Evolutionary conservation across 2,329 filamentous ascomycete species (phyloP).

Genomic region (Cytospora piceae): DNA sequence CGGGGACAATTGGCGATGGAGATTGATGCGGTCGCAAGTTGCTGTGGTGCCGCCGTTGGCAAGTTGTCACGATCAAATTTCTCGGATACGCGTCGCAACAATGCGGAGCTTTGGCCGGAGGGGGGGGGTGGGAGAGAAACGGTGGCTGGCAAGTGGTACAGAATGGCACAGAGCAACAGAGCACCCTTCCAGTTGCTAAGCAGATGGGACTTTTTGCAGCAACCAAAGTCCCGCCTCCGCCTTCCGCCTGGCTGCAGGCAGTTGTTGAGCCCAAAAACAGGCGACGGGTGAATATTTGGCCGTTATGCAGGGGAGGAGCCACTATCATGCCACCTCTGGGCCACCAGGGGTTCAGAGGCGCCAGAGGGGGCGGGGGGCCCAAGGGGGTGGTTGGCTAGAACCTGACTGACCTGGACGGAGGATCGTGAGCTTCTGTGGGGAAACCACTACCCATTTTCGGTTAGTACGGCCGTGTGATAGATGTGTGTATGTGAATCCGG

Average conservation of each 20-base stretch:
- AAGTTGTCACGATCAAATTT: constrained; percentile 24
- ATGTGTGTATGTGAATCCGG: background rate
- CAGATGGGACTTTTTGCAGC: background rate
- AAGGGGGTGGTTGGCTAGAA: too few relatives aligned
- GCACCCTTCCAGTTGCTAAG: background rate
- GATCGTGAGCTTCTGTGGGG: background rate
- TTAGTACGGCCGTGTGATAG: background rate
- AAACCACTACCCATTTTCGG: background rate
- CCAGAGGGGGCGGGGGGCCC: too few relatives aligned
- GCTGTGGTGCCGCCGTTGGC: constrained; percentile 23
- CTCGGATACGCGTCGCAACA: constrained; percentile 24
- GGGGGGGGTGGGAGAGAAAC: constrained; percentile 19
- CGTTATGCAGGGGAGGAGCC: constrained; percentile 1
- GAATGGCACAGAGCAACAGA: background rate
- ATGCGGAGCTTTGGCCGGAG: constrained; percentile 19
- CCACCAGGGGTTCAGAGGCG: background rate
- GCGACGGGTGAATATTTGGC: constrained; percentile 3
- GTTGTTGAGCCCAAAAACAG: background rate
- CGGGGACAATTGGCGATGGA: constrained; percentile 25
- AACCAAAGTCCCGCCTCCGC: background rate
- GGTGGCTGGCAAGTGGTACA: constrained; percentile 25
- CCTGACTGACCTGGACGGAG: too few relatives aligned
- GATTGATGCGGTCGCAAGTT: constrained; percentile 19
- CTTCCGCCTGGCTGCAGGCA: background rate
- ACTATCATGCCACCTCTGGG: background rate